Base-by-base conservation (phyloP, 2,329 filamentous ascomycete species). In the Botryotinia globosa region DNA sequence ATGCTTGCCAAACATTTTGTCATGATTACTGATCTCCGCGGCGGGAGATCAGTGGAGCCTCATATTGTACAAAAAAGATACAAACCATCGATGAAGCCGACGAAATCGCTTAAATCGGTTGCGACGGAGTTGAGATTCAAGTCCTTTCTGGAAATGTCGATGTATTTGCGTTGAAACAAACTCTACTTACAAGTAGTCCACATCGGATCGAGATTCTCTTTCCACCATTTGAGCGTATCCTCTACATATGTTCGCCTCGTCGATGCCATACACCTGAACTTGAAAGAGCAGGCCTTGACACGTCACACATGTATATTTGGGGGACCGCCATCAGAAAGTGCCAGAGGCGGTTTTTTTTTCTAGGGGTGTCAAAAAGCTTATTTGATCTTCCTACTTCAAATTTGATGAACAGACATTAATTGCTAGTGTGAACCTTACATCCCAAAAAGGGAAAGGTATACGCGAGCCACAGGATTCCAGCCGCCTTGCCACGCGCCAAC, bases 1-100 rank as follows among this genome's bases (percentile, higher is more conserved):
- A 32, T 32, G n/a, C 34, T 67, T 34, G 65, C 65, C 48, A 42
- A 56, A 16, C 7, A 18, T 32, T 68, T 29, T 58, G 48, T 58
- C 37, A 58, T 65, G 63, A 51, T 68, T 56, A 56, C 65, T 68
- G 65, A 68, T 68, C 65, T 44, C 37, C 65, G 12, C 39, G 48
- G 6, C 54, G 48, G 65, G 65, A 68, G 65, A 44, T 42, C 65
- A 68, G 65, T 68, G 65, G 65, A 68, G 34, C 65, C 37, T 22
- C 5, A 25, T 3, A 64, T 12, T 29, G 51, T 56, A 29, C 51
- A 56, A 56, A 56, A 22, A 54, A 29, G 39, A 56, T 54, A 51
- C 32, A 20, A 67, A 67, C 37, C 48, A 54, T 29, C n/a, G 20
- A n/a, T 48, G 42, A 48, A 48, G 16, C 39, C 7, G 48, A 67